phyloP scores from a whole-genome alignment of 2,329 filamentous ascomycete species.

The Phaeosphaeria sp. region DNA sequence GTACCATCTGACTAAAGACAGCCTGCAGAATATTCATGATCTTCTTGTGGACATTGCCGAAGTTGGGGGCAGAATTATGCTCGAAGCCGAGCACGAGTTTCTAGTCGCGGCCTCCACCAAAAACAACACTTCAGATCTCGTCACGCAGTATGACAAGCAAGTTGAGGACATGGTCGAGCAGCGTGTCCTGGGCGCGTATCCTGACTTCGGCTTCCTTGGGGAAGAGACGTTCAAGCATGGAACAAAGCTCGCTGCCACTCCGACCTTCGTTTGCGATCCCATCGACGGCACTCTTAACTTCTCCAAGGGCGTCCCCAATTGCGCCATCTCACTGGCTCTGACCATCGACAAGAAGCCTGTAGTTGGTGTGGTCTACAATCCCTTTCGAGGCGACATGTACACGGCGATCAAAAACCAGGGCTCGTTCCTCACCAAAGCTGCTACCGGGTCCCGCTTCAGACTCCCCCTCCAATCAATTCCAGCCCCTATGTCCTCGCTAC shows the following conservation, averaged over 20 bases:
- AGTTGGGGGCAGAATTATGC: conserved; percentile 41
- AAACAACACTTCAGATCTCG: conserved; percentile 57
- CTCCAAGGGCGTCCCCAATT: conserved; percentile 46
- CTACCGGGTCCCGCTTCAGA: conserved; percentile 26
- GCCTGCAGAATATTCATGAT: conserved; percentile 23
- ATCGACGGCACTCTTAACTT: conserved; percentile 51
- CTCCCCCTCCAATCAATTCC: conserved; percentile 39
- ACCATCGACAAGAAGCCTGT: conserved; percentile 41
- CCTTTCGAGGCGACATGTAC: conserved; percentile 44
- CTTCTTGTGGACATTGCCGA: conserved; percentile 34
- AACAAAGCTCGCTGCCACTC: conserved; percentile 34
- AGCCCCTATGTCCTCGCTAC: conserved; percentile 33
- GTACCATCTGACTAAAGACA: conserved; percentile 17
- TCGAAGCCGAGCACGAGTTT: conserved; percentile 36
- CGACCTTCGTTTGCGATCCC: conserved; percentile 48
- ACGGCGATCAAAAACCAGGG: conserved; percentile 43
- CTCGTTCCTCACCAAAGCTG: conserved; percentile 31
- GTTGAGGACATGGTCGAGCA: conserved; percentile 59
- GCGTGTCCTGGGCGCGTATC: conserved; percentile 53
- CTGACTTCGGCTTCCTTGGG: conserved; percentile 51
- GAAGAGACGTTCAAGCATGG: conserved; percentile 45
- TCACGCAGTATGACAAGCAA: conserved; percentile 62
- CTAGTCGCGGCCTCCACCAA: conserved; percentile 32
- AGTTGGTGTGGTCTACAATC: conserved; percentile 46
- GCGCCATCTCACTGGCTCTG: conserved; percentile 42